Percentiles rank a stretch among this genome's conserved stretches.
Conservation (phyloP, 768 basidiomycete species). For the Kwoniella shandongensis region DNA sequence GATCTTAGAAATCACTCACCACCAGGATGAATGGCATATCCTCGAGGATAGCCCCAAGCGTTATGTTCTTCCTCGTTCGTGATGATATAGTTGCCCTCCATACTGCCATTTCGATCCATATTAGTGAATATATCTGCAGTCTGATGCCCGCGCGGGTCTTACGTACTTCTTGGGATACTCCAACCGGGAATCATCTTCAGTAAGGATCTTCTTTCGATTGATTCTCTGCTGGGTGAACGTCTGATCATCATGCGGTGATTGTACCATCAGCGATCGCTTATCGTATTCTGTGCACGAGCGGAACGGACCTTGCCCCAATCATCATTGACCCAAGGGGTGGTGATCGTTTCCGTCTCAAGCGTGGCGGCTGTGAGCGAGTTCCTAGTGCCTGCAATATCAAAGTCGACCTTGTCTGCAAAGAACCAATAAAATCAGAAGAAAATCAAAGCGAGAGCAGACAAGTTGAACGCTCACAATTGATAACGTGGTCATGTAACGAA, state of each 20-base stretch:
- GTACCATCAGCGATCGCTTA: background rate
- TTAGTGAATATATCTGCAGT: too few species aligned
- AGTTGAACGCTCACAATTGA: slow-evolving; percentile 59
- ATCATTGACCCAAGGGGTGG: slow-evolving; percentile 63
- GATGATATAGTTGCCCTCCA: slow-evolving; percentile 63
- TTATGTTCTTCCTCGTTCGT: slow-evolving; percentile 62
- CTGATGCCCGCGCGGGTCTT: too few species aligned
- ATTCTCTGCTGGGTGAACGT: slow-evolving; percentile 24
- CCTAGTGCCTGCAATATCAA: slow-evolving; percentile 63
- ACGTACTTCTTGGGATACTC: slow-evolving; percentile 59
- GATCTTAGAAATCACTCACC: too few species aligned
- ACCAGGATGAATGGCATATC: slow-evolving; percentile 66
- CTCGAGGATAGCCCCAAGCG: slow-evolving; percentile 62
- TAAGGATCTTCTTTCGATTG: slow-evolving; percentile 13
- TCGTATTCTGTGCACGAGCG: background rate
- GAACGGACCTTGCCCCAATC: slow-evolving; percentile 22
- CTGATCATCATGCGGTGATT: slow-evolving; percentile 5
- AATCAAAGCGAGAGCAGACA: background rate
- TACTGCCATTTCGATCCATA: slow-evolving; percentile 9
- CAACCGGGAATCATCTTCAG: slow-evolving; percentile 53
- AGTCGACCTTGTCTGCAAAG: slow-evolving; percentile 60
- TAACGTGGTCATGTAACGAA: slow-evolving; percentile 67
- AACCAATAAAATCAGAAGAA: background rate
- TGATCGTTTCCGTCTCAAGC: slow-evolving; percentile 59
- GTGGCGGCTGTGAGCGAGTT: slow-evolving; percentile 63